Conservation (phyloP, 108 stramenopile genomes). For the Aurantiochytrium sp. region DNA sequence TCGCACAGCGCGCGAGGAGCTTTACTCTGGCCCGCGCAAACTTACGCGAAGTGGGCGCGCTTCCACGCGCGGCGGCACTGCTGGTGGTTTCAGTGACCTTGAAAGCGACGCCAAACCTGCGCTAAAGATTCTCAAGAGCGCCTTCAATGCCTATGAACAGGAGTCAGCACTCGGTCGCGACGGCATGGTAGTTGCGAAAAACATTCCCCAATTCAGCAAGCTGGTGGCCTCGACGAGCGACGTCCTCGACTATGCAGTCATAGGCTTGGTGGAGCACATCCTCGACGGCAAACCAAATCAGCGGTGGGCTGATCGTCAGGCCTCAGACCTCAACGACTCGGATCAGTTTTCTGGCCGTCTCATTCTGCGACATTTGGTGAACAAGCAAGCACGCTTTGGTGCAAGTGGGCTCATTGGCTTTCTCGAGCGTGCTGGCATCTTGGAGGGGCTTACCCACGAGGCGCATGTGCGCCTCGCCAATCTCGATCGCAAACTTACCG, state of each 20-base stretch:
- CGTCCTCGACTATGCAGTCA: background rate
- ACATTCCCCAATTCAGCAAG: background rate
- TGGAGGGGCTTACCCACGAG: background rate
- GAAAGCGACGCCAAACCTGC: background rate
- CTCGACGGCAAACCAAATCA: background rate
- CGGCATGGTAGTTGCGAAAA: background rate
- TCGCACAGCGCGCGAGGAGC: too few species aligned
- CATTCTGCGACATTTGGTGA: background rate
- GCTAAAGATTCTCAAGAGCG: background rate
- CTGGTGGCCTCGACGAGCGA: background rate
- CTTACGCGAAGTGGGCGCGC: too few species aligned
- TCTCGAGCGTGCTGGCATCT: background rate
- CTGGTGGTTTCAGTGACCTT: too few species aligned
- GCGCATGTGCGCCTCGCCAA: background rate
- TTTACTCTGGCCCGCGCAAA: too few species aligned
- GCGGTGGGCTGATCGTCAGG: background rate
- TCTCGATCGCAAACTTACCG: background rate
- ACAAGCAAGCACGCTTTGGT: background rate
- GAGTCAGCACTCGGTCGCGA: background rate
- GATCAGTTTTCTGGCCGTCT: background rate
- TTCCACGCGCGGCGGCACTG: too few species aligned
- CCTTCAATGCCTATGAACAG: background rate
- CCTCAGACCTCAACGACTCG: background rate
- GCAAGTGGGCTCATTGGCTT: background rate
- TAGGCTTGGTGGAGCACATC: background rate